Base-by-base conservation (phyloP, 148 eudicot genomes). In the Chenopodium quinoa region DNA sequence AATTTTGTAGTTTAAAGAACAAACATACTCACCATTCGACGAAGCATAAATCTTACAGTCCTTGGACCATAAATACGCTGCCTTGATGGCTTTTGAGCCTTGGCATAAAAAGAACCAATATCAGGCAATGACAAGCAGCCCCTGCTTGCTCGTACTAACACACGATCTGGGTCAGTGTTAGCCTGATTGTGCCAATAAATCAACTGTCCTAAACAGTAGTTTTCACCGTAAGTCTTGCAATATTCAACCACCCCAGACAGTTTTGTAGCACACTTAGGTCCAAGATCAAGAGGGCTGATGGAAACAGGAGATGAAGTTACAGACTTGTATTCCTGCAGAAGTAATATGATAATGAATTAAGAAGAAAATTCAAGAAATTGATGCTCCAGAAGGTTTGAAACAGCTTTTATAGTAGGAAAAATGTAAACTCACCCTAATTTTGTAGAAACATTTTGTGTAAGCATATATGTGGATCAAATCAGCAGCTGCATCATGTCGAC, bases 401-500 rank as follows among this genome's bases (percentile, higher is more conserved):
- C 7, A 67, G 71, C 22, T 12, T 48, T 37, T 9, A 14, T 44
- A 50, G 62, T 56, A 14, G 10, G 4, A 25, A 44, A 40, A 66
- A 72, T 71, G 16, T 31, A 62, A 62, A 88, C 97, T 83, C 76
- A 95, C 98, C 90, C 85, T 88, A 68, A 92, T 87, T 83, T 90
- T 92, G 78, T 87, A 89, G 75, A 93, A 96, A 79, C 81, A 80
- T 82, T 93, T 96, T 56, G 99, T 96, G 79, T 96, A 81, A 76
- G 99, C 99, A 89, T 92, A 92, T 82, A 96, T 69, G 84, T 96
- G 99, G 69, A 96, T 89, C 88, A 96, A 86, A 88, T 96, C 98
- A 81, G 99, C 99, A 79, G 99, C 98, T 31, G 98, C 99, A 91
- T 96, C 99, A 86, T 96, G 93, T 44, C 99, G 90, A 88, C 92